Evolutionary conservation across 768 basidiomycete genomes (phyloP).

Genomic region (Leccinum uliginosum): DNA sequence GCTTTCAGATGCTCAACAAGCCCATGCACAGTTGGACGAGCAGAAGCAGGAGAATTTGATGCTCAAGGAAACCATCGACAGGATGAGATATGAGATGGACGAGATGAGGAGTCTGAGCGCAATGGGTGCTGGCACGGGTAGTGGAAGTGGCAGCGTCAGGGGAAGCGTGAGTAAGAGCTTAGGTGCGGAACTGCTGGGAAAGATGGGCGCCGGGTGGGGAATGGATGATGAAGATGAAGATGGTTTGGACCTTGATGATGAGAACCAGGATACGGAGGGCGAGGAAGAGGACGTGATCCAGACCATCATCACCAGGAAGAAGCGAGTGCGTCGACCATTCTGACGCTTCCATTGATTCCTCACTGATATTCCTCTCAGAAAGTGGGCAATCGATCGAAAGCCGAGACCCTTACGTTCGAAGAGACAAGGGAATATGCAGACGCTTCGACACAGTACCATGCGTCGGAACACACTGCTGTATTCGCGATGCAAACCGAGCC

Average conservation of each 20-base stretch:
- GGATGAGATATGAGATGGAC: conserved; percentile 92
- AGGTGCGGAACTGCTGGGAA: conserved; percentile 66
- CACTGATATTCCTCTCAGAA: conserved; percentile 42
- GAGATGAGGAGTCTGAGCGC: conserved; percentile 62
- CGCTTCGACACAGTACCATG: conserved; percentile 66
- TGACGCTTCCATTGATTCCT: conserved; percentile 4
- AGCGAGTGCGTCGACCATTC: conserved; percentile 46
- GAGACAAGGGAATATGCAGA: conserved; percentile 77
- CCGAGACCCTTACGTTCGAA: conserved; percentile 42
- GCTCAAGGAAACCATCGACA: conserved; percentile 94
- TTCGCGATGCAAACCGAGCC: conserved; percentile 60
- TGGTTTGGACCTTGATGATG: conserved; percentile 32
- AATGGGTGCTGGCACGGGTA: conserved; percentile 35
- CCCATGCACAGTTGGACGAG: conserved; percentile 73
- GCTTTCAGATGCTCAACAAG: conserved; percentile 62
- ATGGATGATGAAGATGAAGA: conserved; percentile 41
- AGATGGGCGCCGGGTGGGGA: conserved; percentile 47
- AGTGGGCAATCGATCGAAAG: conserved; percentile 55
- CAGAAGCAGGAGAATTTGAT: conserved; percentile 94
- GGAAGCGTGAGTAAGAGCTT: conserved; percentile 69
- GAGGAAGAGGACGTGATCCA: conserved; percentile 68
- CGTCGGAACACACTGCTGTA: conserved; percentile 44
- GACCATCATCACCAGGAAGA: conserved; percentile 85
- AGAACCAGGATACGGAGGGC: conserved; percentile 54
- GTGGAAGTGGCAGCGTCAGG: conserved; percentile 44